Conservation (phyloP, 495 filamentous ascomycete genomes). For the Hypoxylon intermedium region DNA sequence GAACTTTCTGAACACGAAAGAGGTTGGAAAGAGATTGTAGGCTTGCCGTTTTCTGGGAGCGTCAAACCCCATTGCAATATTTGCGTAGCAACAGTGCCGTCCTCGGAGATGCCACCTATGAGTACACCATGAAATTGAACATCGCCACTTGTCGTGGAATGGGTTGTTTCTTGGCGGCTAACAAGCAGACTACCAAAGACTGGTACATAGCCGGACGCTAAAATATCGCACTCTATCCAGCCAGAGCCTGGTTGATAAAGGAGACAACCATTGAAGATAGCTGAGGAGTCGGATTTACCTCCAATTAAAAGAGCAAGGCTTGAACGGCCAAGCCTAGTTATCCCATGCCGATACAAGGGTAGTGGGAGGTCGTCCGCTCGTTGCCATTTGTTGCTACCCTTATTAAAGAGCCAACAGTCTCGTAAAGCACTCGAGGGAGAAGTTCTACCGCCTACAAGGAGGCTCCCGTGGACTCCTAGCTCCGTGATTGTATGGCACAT, state of each 20-base stretch:
- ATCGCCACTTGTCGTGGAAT: neutral
- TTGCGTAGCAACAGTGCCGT: conserved; percentile 65
- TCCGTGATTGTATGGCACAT: conserved; percentile 82
- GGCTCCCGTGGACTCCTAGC: conserved; percentile 54
- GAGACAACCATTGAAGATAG: conserved; percentile 66
- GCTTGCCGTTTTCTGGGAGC: conserved; percentile 31
- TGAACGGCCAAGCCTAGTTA: conserved; percentile 58
- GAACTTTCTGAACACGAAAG: neutral
- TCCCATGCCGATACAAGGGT: conserved; percentile 76
- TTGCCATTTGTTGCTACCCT: conserved; percentile 61
- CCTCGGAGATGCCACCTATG: conserved; percentile 69
- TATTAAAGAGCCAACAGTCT: conserved; percentile 76
- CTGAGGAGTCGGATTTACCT: conserved; percentile 67
- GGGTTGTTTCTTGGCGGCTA: conserved; percentile 12
- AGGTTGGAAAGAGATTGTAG: conserved; percentile 34
- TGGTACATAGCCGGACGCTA: conserved; percentile 49
- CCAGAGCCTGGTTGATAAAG: conserved; percentile 64
- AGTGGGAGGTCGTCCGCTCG: conserved; percentile 66
- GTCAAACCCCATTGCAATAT: conserved; percentile 59
- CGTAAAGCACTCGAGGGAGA: conserved; percentile 70
- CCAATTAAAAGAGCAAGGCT: conserved; percentile 67
- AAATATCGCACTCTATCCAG: conserved; percentile 52
- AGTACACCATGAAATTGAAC: conserved; percentile 60
- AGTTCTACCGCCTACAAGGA: conserved; percentile 79
- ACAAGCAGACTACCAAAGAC: conserved; percentile 67